phyloP scores from a whole-genome alignment of 352 stramenopile genomes.

The Pythium phragmitis region DNA sequence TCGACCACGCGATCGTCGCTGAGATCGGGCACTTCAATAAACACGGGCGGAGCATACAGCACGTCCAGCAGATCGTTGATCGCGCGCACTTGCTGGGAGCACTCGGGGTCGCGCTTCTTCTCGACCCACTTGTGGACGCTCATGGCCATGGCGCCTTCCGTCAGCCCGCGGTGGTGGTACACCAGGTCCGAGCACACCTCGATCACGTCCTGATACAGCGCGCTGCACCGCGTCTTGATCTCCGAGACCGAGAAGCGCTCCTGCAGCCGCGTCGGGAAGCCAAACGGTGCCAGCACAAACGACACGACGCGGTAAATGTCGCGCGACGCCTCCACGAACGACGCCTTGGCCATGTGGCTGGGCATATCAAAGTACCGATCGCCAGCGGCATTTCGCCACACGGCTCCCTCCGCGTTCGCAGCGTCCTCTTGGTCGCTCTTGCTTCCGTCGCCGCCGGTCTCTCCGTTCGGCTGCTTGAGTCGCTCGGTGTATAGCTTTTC shows the following conservation, averaged over 20 bases:
- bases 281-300: constrained; percentile 79
- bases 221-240: constrained; percentile 68
- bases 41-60: constrained; percentile 56
- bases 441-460: constrained; percentile 26
- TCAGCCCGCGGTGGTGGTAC: constrained; percentile 68
- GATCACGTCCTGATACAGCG: constrained; percentile 83
- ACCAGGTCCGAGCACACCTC: constrained; percentile 85
- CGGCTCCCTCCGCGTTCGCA: constrained; percentile 36
- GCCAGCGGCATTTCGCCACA: constrained; percentile 47
- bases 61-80: constrained; percentile 77
- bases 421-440: constrained; percentile 19
- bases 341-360: constrained; percentile 52
- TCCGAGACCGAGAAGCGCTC: constrained; percentile 65
- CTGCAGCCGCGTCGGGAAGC: constrained; percentile 56
- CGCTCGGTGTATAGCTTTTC: constrained; percentile 47
- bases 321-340: constrained; percentile 65
- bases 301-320: constrained; percentile 78
- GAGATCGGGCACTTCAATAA: constrained; percentile 71
- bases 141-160: constrained; percentile 85
- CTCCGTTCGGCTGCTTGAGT: constrained; percentile 26
- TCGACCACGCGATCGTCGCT: constrained; percentile 45
- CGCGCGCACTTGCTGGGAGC: constrained; percentile 58
- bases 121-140: constrained; percentile 88
- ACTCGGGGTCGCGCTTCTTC: constrained; percentile 65
- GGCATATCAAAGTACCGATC: constrained; percentile 85